Evolutionary conservation across 108 stramenopile genomes (phyloP).

Genomic region (Fragilaria radians): DNA sequence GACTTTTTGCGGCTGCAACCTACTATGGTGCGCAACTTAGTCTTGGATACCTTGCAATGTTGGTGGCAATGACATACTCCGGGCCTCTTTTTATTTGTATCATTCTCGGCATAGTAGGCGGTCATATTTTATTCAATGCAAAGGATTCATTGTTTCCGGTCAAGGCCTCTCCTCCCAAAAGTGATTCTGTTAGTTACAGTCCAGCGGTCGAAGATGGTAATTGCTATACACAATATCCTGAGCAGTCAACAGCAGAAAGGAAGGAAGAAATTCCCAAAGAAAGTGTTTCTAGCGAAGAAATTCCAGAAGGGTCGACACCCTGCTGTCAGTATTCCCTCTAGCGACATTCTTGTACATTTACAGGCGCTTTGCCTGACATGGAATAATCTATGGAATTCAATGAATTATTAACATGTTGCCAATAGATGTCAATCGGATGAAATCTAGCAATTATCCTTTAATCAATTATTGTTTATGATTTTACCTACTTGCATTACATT

Average conservation of each 20-base stretch:
- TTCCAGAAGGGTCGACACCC: conserved; percentile 52
- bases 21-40: conserved; percentile 69
- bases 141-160: conserved; percentile 41
- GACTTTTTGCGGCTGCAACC: conserved; percentile 40
- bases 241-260: conserved; percentile 9
- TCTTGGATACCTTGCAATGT: conserved; percentile 78
- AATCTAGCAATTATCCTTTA: too few relatives aligned
- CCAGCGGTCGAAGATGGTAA: not conserved
- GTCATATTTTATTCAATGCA: conserved; percentile 72
- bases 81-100: conserved; percentile 58
- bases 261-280: conserved; percentile 13
- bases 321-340: conserved; percentile 58
- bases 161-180: too few relatives aligned
- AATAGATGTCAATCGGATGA: too few relatives aligned
- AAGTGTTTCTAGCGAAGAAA: conserved; percentile 9
- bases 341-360: too few relatives aligned
- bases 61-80: conserved; percentile 77
- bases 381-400: too few relatives aligned
- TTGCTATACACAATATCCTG: not conserved
- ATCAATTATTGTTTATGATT: too few relatives aligned
- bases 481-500: too few relatives aligned
- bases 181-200: conserved; percentile 3
- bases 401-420: too few relatives aligned
- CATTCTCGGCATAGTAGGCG: conserved; percentile 52
- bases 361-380: too few relatives aligned